A percentile compares a stretch with the other conserved stretches of the same genome.
phyloP scores from a whole-genome alignment of 495 filamentous ascomycete species.

The Lasiosphaeris hirsuta region DNA sequence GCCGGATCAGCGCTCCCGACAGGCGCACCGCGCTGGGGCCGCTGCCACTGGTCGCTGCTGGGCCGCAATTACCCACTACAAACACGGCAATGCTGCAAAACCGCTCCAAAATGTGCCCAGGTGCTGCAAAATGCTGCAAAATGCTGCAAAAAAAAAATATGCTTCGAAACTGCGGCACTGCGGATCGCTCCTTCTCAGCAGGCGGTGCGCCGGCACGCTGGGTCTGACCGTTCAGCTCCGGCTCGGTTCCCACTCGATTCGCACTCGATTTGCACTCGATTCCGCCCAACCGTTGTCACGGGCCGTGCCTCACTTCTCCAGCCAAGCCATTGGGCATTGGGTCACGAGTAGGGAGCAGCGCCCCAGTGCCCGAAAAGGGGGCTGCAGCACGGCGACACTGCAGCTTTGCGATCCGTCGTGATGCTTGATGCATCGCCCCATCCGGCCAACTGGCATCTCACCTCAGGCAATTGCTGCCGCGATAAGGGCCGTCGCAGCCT shows the following conservation, averaged over 20 bases:
- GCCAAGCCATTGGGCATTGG: slow-evolving; percentile 22
- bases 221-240: slow-evolving; percentile 8
- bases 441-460: slow-evolving; percentile 1
- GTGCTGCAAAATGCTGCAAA: no score
- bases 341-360: slow-evolving; percentile 3
- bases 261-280: background rate
- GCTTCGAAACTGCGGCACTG: background rate
- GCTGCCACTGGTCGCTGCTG: slow-evolving; percentile 7
- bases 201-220: slow-evolving; percentile 17
- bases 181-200: background rate
- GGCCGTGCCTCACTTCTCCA: slow-evolving; percentile 14
- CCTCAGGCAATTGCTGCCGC: slow-evolving; percentile 5
- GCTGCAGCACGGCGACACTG: background rate
- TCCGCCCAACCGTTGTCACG: slow-evolving; percentile 18
- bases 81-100: no score
- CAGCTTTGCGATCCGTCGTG: no score
- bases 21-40: background rate
- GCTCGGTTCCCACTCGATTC: no score
- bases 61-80: slow-evolving; percentile 1
- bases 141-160: no score
- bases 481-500: slow-evolving; percentile 14
- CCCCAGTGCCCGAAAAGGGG: slow-evolving; percentile 10
- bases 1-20: slow-evolving; percentile 3
- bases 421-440: background rate
- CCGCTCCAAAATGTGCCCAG: no score